phyloP scores from a whole-genome alignment of 441 rosid genomes.

The Euphorbia schlechtendalii region DNA sequence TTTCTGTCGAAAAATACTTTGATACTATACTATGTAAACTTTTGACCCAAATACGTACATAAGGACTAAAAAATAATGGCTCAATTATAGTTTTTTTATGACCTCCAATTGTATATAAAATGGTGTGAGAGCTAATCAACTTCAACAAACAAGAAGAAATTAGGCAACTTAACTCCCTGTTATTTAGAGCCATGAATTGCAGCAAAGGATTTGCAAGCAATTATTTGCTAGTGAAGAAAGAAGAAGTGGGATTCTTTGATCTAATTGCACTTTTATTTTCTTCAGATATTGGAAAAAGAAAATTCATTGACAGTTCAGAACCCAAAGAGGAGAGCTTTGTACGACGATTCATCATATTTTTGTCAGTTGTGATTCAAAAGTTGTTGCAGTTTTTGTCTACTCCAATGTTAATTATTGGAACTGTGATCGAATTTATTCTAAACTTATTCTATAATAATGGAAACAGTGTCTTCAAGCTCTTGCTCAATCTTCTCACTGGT shows the following conservation, averaged over 20 bases:
- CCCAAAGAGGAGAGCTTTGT: conserved; percentile 30
- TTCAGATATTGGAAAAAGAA: conserved; percentile 26
- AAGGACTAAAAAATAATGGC: no score
- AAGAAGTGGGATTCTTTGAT: conserved; percentile 37
- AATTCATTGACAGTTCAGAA: conserved; percentile 36
- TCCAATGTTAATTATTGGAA: conserved; percentile 38
- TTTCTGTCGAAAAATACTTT: no score
- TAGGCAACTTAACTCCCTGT: no score
- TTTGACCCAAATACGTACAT: no score
- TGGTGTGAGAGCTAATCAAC: no score
- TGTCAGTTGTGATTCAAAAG: conserved; percentile 43
- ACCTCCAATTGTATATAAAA: no score
- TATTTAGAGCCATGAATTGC: conserved; percentile 17
- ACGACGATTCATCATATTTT: conserved; percentile 42
- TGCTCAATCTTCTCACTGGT: conserved; percentile 36
- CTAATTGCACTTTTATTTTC: conserved; percentile 37
- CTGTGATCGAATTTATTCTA: conserved; percentile 34
- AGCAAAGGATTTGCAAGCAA: conserved; percentile 35
- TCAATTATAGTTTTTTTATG: no score
- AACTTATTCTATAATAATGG: conserved; percentile 37
- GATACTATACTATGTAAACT: no score
- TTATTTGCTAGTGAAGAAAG: conserved; percentile 44
- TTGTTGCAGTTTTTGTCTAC: conserved; percentile 26
- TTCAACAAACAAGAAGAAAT: no score
- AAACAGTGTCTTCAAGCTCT: conserved; percentile 22